These are phyloP conservation scores for Phytophthora pistaciae DNA, from an alignment of 352 stramenopile species.

Conservation along the genomic window DNA sequence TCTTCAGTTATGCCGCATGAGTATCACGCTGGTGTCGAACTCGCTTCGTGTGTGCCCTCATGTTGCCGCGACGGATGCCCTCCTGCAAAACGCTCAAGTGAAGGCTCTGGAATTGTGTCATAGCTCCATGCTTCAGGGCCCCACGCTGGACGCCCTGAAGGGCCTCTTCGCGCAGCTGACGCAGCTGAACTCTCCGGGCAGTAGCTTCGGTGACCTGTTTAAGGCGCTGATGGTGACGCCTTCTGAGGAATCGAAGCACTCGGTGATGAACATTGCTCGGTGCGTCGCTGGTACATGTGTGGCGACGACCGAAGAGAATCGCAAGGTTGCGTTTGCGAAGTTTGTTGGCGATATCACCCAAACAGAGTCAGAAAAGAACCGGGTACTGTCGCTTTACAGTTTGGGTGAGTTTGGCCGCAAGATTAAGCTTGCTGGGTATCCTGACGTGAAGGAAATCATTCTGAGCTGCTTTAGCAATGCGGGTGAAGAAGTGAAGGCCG, in stretches of 20 bases:
- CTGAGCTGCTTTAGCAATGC: conserved; percentile 88
- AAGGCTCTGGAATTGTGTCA: conserved; percentile 90
- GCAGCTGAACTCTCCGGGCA: conserved; percentile 53
- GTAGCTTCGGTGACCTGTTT: conserved; percentile 91
- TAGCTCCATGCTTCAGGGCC: conserved; percentile 94
- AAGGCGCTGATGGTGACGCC: conserved; percentile 73
- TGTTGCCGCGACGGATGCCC: conserved; percentile 63
- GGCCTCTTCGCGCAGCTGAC: conserved; percentile 78
- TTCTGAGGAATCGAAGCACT: conserved; percentile 86
- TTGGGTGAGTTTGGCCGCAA: conserved; percentile 96
- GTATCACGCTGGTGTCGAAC: conserved; percentile 89
- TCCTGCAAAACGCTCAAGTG: conserved; percentile 76
- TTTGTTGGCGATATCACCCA: conserved; percentile 77
- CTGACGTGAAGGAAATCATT: conserved; percentile 92
- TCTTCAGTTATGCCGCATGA: conserved; percentile 96
- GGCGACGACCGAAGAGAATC: conserved; percentile 57
- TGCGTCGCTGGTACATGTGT: conserved; percentile 92
- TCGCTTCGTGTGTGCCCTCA: conserved; percentile 72
- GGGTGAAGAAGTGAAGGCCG: conserved; percentile 96
- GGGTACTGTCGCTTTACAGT: conserved; percentile 94
- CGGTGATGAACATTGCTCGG: conserved; percentile 94
- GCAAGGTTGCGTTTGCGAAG: conserved; percentile 75
- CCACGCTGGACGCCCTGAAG: conserved; percentile 61
- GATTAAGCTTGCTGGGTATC: conserved; percentile 87
- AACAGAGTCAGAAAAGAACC: conserved; percentile 67